phyloP scores from a whole-genome alignment of 192 early-diverging fungal genomes.

The Linnemannia exigua region DNA sequence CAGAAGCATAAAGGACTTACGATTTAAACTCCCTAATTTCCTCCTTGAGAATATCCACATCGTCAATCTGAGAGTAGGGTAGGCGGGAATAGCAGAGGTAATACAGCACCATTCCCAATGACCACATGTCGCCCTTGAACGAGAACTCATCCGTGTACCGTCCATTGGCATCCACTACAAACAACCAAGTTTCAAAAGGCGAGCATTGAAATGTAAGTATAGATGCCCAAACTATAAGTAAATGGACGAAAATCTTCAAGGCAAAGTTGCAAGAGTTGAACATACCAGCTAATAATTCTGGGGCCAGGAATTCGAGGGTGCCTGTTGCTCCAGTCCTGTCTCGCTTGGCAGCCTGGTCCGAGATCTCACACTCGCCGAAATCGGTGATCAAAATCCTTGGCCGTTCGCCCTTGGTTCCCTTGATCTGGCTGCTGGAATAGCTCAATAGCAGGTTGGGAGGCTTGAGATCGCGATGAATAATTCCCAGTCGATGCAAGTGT shows the following conservation, averaged over 20 bases:
- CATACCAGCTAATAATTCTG: slow-evolving; percentile 72
- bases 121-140: slow-evolving; percentile 95
- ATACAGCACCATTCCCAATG: slow-evolving; percentile 93
- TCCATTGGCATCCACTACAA: slow-evolving; percentile 69
- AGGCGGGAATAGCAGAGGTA: slow-evolving; percentile 90
- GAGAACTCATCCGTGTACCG: slow-evolving; percentile 84
- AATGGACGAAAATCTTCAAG: not conserved
- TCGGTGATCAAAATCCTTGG: slow-evolving; percentile 93
- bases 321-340: slow-evolving; percentile 96
- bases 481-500: slow-evolving; percentile 90
- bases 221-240: not conserved
- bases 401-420: slow-evolving; percentile 59
- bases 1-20: slow-evolving; percentile 34
- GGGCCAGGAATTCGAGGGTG: slow-evolving; percentile 96
- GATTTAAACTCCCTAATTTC: slow-evolving; percentile 83
- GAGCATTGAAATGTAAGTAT: not conserved
- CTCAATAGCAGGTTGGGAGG: slow-evolving; percentile 93
- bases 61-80: slow-evolving; percentile 89
- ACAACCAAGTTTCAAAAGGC: not conserved
- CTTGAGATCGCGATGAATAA: slow-evolving; percentile 96
- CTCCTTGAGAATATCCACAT: slow-evolving; percentile 85
- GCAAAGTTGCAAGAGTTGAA: no score
- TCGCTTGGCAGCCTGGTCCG: slow-evolving; percentile 75
- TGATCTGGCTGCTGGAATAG: slow-evolving; percentile 64
- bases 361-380: slow-evolving; percentile 97